Base-by-base conservation (phyloP, 768 basidiomycete genomes). In the Dentipellis sp. region DNA sequence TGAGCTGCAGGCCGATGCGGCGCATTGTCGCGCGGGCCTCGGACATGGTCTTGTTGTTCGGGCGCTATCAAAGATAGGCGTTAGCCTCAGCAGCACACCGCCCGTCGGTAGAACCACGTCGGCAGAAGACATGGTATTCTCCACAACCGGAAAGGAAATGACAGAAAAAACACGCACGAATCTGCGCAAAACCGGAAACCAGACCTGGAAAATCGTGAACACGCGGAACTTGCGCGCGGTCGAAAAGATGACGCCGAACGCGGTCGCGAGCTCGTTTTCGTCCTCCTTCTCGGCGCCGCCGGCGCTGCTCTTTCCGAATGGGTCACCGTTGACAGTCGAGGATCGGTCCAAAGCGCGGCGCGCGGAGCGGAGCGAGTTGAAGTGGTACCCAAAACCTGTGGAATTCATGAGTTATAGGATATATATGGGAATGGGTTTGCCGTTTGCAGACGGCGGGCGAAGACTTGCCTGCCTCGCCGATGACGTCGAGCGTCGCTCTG, bases 401-500 rank as follows among this genome's bases (percentile, higher is more conserved):
- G 8, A 46, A 19, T 45, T n/a, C n/a, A 17, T n/a, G n/a, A 45
- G 42, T 23, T 36, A 49, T n/a, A 22, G 29, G 52, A 8, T 54
- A 16, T 3, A 38, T 17, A 36, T 54, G 21, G 9, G 40, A 36
- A 50, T 35, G 48, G 11, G 22, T 3, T 42, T 19, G 40, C 14
- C 40, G 40, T 42, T 42, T 14, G 40, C 14, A 19, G 23, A 3
- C 16, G 4, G 42, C 19, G 42, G n/a, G n/a, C 14, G n/a, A 9
- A 45, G 53, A 57, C 66, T 45, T 60, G 75, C 83, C 83, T 6
- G 88, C 84, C 38, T 86, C 72, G 9, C 88, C 88, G 52, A 93
- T 90, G 54, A 88, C 79, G 59, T 91, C 90, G 9, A 91, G 72
- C 3, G 88, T 89, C 50, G 79, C 78, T 55, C 78, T 79, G 42